Evolutionary conservation across 139 green algal genomes (phyloP).

Genomic region (Mychonastes homosphaera): DNA sequence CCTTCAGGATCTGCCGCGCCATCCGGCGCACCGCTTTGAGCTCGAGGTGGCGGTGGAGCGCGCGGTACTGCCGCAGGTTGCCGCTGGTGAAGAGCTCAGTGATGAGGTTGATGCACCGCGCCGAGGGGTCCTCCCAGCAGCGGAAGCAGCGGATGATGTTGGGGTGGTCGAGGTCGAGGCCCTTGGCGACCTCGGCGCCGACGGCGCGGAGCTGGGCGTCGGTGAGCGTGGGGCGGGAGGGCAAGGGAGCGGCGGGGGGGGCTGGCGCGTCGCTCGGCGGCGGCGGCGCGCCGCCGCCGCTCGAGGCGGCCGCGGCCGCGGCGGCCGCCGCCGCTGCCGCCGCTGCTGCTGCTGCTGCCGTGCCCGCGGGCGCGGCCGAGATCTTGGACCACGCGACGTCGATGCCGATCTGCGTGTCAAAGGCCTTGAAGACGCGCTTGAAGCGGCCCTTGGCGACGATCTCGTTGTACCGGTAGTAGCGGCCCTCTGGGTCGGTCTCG

Average conservation of each 20-base stretch:
- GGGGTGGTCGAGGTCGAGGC: conserved; percentile 71
- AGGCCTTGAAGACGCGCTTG: conserved; percentile 71
- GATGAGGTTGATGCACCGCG: conserved; percentile 79
- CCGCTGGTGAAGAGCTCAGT: conserved; percentile 89
- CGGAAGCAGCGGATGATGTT: conserved; percentile 82
- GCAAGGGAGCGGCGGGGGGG: no score
- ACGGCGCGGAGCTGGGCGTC: conserved; percentile 55
- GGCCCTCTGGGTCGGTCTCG: conserved; percentile 38
- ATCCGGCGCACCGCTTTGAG: conserved; percentile 80
- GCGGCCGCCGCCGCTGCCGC: no score
- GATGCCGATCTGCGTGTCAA: conserved; percentile 73
- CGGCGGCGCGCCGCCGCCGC: no score
- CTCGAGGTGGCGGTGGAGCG: conserved; percentile 70
- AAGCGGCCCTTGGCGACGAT: conserved; percentile 65
- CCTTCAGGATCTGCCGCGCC: conserved; percentile 73
- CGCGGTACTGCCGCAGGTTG: conserved; percentile 78
- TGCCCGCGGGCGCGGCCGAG: conserved; percentile 20
- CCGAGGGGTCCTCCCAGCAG: conserved; percentile 62
- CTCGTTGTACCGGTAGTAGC: conserved; percentile 53
- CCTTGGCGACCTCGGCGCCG: conserved; percentile 63
- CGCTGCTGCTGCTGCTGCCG: no score
- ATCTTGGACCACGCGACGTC: conserved; percentile 91
- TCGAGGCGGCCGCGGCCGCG: no score
- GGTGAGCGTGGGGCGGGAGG: conserved; percentile 43
- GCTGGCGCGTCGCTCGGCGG: no score